Base-by-base conservation (phyloP, 163 green algal genomes). In the Scenedesmus sp. region DNA sequence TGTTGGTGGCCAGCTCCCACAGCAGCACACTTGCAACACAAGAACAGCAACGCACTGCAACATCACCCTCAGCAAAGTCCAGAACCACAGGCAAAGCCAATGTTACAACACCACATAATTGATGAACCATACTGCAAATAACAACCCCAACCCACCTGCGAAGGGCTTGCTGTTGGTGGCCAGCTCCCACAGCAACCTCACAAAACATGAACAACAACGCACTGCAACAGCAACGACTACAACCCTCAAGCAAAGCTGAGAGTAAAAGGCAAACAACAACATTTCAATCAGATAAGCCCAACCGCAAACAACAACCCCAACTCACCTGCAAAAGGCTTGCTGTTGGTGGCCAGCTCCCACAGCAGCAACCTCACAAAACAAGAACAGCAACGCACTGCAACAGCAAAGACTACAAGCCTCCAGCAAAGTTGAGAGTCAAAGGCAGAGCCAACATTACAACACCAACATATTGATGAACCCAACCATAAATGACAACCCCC, bases 151-250 rank as follows among this genome's bases (percentile, higher is more conserved):
- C 67, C 3, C 82, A 55, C 83, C 84, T 6, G 84, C 83, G 55
- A 86, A 94, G 1, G 91, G 77, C 8, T 82, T 79, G 55, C 60
- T 20, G 20, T 67, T 66, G 3, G 60, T 88, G n/a, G n/a, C 20
- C 91, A 94, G 74, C 87, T 94, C 86, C 87, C 87, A 94, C 67
- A 94, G 82, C 66, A 94, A 60, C 34, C 91, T n/a, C n/a, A n/a
- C n/a, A n/a, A n/a, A n/a, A 46, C 5, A 9, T 9, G 73, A 46
- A 7, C 6, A 7, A 46, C 18, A 82, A 9, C 18, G 8, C 7
- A 10, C 73, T 34, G 20, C 73, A 46, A 9, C 23, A 5, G 6
- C 15, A 5, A 82, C n/a, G n/a, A n/a, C n/a, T n/a, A n/a, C n/a
- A n/a, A n/a, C n/a, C n/a, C n/a, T n/a, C n/a, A n/a, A n/a, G n/a